Evolutionary conservation across 371 early-diverging fungal genomes (phyloP).

Genomic region (Mortierella sp.): DNA sequence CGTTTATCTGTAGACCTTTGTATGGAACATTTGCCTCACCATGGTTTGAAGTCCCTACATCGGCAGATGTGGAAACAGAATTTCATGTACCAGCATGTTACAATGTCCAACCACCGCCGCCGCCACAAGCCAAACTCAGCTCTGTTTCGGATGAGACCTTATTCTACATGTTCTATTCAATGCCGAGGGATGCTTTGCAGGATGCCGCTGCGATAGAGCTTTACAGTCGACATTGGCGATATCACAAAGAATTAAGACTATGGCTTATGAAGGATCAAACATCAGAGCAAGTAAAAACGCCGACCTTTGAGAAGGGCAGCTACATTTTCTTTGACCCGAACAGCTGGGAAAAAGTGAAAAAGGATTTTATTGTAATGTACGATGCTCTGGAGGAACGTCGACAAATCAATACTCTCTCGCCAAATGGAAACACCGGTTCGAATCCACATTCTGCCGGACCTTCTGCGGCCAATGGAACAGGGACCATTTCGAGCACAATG

Average conservation of each 20-base stretch:
- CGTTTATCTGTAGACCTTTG: slow-evolving; percentile 62
- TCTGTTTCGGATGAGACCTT: slow-evolving; percentile 90
- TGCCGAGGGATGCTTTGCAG: slow-evolving; percentile 90
- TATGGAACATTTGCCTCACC: slow-evolving; percentile 88
- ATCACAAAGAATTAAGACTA: slow-evolving; percentile 87
- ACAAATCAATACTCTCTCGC: slow-evolving; percentile 34
- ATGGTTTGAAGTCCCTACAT: slow-evolving; percentile 71
- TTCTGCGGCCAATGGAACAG: slow-evolving; percentile 16
- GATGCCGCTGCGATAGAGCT: slow-evolving; percentile 95
- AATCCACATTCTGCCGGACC: slow-evolving; percentile 8
- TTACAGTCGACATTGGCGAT: slow-evolving; percentile 91
- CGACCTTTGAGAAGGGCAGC: slow-evolving; percentile 78
- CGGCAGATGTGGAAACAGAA: slow-evolving; percentile 75
- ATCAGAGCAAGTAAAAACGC: slow-evolving; percentile 61
- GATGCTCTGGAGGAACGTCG: slow-evolving; percentile 88
- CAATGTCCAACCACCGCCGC: slow-evolving; percentile 77
- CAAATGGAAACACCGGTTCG: slow-evolving; percentile 19
- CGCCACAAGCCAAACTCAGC: slow-evolving; percentile 76
- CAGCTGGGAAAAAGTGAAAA: slow-evolving; percentile 84
- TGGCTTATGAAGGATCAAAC: slow-evolving; percentile 83
- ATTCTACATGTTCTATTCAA: slow-evolving; percentile 95
- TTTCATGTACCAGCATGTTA: slow-evolving; percentile 83
- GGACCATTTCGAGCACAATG: slow-evolving; percentile 12
- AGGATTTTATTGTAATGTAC: slow-evolving; percentile 84
- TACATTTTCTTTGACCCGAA: slow-evolving; percentile 90